phyloP scores from a whole-genome alignment of 352 stramenopile genomes.

The Nothophytophthora sp. region DNA sequence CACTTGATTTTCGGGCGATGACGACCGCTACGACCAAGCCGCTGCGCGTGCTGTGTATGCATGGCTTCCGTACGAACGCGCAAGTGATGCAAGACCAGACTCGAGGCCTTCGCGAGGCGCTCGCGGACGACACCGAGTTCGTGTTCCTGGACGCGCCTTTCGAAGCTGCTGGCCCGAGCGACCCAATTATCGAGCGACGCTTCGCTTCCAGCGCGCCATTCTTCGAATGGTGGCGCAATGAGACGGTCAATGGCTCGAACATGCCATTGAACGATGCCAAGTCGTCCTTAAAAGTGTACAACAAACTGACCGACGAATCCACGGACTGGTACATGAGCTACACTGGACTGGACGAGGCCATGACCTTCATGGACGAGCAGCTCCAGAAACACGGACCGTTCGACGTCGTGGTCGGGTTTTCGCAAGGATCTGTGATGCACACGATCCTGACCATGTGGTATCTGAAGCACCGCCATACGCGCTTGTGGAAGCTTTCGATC shows the following conservation, averaged over 20 bases:
- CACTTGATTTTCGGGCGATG: too few relatives aligned
- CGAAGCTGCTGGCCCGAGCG: slow-evolving; percentile 31
- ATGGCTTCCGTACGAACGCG: slow-evolving; percentile 56
- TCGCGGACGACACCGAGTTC: slow-evolving; percentile 38
- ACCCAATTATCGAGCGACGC: slow-evolving; percentile 31
- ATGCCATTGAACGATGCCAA: slow-evolving; percentile 34
- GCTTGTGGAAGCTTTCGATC: slow-evolving; percentile 43
- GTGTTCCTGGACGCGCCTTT: slow-evolving; percentile 42
- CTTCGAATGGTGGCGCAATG: slow-evolving; percentile 49
- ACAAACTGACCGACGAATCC: slow-evolving; percentile 19
- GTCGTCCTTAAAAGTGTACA: slow-evolving; percentile 28
- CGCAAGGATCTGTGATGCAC: slow-evolving; percentile 41
- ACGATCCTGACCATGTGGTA: slow-evolving; percentile 46
- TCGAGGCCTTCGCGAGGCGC: slow-evolving; percentile 30
- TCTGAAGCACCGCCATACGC: slow-evolving; percentile 13
- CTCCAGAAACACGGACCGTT: slow-evolving; percentile 36
- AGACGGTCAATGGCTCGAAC: slow-evolving; percentile 20
- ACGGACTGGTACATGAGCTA: slow-evolving; percentile 30
- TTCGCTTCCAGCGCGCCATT: slow-evolving; percentile 34
- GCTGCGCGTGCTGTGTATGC: slow-evolving; percentile 51
- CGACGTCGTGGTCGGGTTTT: slow-evolving; percentile 54
- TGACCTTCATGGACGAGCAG: slow-evolving; percentile 35
- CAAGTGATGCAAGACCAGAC: slow-evolving; percentile 49
- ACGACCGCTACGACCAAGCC: too few relatives aligned
- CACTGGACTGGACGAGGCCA: slow-evolving; percentile 36